These are phyloP conservation scores for Irpex sp. DNA, from an alignment of 1,284 basidiomycete genomes.

Conservation along the genomic window DNA sequence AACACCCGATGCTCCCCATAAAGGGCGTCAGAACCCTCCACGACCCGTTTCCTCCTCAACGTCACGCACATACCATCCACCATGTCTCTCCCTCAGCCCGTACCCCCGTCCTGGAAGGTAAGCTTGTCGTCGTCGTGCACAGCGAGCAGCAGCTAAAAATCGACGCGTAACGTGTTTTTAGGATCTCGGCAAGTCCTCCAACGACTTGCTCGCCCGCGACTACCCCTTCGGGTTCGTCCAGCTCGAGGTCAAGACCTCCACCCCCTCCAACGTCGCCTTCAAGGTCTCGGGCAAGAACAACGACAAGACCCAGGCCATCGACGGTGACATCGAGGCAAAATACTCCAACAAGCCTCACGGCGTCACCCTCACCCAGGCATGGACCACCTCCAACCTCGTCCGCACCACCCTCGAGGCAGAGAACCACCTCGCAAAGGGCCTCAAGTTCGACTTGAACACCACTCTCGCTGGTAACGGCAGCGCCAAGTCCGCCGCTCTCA, in stretches of 20 bases:
- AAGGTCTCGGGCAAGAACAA: constrained; percentile 82
- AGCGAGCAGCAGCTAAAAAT: neutral
- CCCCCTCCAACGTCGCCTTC: constrained; percentile 87
- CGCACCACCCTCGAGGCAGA: constrained; percentile 94
- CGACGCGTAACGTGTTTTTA: constrained; percentile 28
- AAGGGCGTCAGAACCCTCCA: constrained; percentile 19
- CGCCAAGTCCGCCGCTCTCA: constrained; percentile 79
- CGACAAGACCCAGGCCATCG: constrained; percentile 69
- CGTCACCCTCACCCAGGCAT: constrained; percentile 87
- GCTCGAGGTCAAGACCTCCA: constrained; percentile 94
- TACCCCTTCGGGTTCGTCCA: constrained; percentile 80
- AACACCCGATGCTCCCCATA: constrained; percentile 25
- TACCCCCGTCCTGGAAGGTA: constrained; percentile 93
- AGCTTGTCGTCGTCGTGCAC: constrained; percentile 14
- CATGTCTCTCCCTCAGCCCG: constrained; percentile 86
- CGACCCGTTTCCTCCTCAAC: constrained; percentile 18
- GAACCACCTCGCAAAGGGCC: constrained; percentile 96
- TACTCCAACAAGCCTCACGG: constrained; percentile 87
- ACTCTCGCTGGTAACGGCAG: constrained; percentile 85
- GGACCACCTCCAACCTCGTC: constrained; percentile 93
- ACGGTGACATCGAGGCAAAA: constrained; percentile 90
- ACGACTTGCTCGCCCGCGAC: constrained; percentile 93
- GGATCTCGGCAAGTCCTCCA: constrained; percentile 97
- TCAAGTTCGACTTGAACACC: constrained; percentile 92
- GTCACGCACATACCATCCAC: constrained; percentile 21